Evolutionary conservation across 2,329 filamentous ascomycete genomes (phyloP), one percentile per base, ranked within the genome.

Genomic region (Ascocoryne sarcoides): DNA sequence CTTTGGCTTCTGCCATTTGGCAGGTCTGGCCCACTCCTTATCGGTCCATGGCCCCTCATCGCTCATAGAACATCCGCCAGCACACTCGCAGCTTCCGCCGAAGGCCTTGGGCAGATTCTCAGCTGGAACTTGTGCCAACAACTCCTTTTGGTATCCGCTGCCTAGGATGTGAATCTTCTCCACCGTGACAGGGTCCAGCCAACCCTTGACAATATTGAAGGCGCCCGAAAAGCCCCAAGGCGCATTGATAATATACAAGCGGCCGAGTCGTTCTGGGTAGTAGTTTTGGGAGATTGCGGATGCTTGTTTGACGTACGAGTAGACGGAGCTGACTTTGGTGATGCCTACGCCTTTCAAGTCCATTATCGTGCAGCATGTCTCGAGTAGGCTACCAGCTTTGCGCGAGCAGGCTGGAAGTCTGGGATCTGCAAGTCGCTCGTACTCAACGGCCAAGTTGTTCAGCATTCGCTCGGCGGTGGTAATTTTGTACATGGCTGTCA

Each of bases 291-390:
- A 94, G 67, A 98, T 85, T 62, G 70, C 80, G 23, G 87, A 92
- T 33, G 87, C 88, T 61, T 83, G 76, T 57, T 78, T 78, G 53
- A 98, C 76, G 69, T 95, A 96, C 40, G 78, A 75, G 70, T 93
- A 95, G 43, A 95, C 90, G 46, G 83, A 82, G 47, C 79, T 75
- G 32, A 86, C 80, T 66, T 84, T 92, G 61, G 72, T 74, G 54
- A 96, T 68, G 44, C 86, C 86, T 17, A 98, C 89, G 47, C 89
- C 89, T 71, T 95, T 95, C 63, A 95, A 75, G 66, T 98, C 92
- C 82, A 96, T 92, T 67, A 98, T 88, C 50, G 85, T 90, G 79
- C 92, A 96, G 71, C 87, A 95, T 17, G 92, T 98, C 72, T 98
- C 92, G 58, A 95, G 82, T 43, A 98, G 79, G 59, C 82, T 77